These are phyloP conservation scores for Zelonia costaricensis DNA, from an alignment of 208 protist species.

Conservation along the genomic window DNA sequence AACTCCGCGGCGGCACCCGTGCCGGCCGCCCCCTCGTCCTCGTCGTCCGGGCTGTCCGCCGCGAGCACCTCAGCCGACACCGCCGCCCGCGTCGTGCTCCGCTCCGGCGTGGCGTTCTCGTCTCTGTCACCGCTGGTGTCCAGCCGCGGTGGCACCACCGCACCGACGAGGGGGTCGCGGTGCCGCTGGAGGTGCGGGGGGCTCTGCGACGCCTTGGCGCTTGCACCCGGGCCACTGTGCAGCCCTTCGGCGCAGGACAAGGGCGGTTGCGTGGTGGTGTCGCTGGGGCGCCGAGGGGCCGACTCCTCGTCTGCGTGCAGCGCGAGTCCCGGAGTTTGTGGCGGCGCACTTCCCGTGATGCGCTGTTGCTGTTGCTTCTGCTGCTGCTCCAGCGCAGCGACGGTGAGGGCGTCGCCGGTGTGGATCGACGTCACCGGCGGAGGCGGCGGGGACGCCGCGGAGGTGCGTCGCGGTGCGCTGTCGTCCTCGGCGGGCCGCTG, in stretches of 20 bases:
- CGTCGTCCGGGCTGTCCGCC: neutral
- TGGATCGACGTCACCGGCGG: neutral
- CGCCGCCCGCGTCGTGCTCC: neutral
- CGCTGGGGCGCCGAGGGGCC: neutral
- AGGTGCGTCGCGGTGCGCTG: neutral
- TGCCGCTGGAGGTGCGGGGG: too few species aligned
- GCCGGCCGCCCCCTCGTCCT: neutral
- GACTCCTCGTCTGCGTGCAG: neutral
- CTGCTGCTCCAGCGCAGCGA: neutral
- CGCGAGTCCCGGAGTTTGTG: neutral
- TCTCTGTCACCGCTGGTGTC: neutral
- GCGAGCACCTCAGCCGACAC: neutral
- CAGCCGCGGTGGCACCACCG: too few species aligned
- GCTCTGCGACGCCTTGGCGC: too few species aligned
- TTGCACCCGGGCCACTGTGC: too few species aligned
- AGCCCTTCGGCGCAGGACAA: neutral
- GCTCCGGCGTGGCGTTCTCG: neutral
- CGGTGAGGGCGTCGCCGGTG: neutral
- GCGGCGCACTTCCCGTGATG: too few species aligned
- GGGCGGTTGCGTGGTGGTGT: neutral
- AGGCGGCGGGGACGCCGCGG: neutral
- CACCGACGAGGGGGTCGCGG: neutral
- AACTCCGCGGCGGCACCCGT: neutral
- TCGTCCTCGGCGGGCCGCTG: too few species aligned
- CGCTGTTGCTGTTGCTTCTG: neutral